These are phyloP conservation scores for Agaricus blazei DNA, from an alignment of 768 basidiomycete genomes.

Conservation along the genomic window DNA sequence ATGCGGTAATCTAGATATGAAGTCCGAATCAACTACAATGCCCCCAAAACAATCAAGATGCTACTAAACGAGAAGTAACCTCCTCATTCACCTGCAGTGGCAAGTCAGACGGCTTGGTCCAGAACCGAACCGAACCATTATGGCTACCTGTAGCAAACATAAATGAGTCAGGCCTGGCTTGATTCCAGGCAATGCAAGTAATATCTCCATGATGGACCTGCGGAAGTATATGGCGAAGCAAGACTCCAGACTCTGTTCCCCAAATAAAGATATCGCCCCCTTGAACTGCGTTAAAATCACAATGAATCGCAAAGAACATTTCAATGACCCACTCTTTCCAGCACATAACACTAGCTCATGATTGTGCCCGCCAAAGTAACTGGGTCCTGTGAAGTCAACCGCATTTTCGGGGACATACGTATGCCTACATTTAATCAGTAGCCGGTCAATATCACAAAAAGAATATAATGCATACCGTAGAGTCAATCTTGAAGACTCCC, in stretches of 20 bases:
- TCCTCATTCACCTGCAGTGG: background rate
- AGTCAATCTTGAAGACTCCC: slow-evolving; percentile 29
- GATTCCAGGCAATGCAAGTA: slow-evolving; percentile 81
- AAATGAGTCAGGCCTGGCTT: slow-evolving; percentile 54
- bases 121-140: slow-evolving; percentile 71
- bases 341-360: slow-evolving; percentile 77
- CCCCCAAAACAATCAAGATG: no score
- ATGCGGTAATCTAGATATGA: no score
- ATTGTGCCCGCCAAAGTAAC: slow-evolving; percentile 77
- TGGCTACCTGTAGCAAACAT: slow-evolving; percentile 78
- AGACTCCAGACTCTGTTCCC: slow-evolving; percentile 74
- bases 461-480: slow-evolving; percentile 26
- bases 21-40: no score
- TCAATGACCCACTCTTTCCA: slow-evolving; percentile 51
- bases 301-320: background rate
- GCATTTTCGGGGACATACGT: slow-evolving; percentile 66
- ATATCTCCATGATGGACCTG: slow-evolving; percentile 63
- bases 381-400: slow-evolving; percentile 75
- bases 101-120: slow-evolving; percentile 40
- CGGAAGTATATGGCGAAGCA: slow-evolving; percentile 66
- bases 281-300: background rate
- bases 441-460: background rate
- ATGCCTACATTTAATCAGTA: slow-evolving; percentile 34
- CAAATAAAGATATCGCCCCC: slow-evolving; percentile 85
- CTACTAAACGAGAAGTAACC: no score